phyloP scores from a whole-genome alignment of 768 basidiomycete species.

The Termitomyces sp. region DNA sequence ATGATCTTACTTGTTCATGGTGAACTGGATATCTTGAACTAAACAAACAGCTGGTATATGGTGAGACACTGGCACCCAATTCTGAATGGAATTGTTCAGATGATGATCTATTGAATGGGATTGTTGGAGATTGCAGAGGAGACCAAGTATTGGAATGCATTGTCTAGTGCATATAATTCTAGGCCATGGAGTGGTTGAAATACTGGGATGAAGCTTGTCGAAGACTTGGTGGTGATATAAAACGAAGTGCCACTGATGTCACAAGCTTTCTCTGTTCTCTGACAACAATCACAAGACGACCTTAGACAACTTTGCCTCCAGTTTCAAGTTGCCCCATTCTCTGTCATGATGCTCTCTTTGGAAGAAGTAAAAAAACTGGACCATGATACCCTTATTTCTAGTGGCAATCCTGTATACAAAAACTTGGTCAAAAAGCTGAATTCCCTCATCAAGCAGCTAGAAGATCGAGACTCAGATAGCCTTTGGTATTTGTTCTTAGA shows the following conservation, averaged over 20 bases:
- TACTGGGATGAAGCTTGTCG: too few species aligned
- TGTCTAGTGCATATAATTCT: background rate
- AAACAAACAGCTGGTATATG: background rate
- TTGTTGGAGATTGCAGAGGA: background rate
- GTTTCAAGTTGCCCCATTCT: background rate
- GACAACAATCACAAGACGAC: too few species aligned
- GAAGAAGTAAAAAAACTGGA: background rate
- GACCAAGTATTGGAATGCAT: background rate
- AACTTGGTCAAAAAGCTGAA: background rate
- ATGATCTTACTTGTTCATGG: background rate
- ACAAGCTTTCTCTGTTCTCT: background rate
- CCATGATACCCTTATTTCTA: background rate
- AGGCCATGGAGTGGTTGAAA: background rate
- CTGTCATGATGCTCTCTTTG: background rate
- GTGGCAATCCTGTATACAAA: background rate
- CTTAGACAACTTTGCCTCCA: background rate
- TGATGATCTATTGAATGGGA: background rate
- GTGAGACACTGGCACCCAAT: background rate
- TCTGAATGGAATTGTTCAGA: background rate
- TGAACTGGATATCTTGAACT: background rate
- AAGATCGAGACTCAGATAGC: too few species aligned
- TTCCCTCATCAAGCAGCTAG: background rate
- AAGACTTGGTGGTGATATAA: background rate
- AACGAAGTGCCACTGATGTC: too few species aligned
- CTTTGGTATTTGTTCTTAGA: background rate